A percentile compares a stretch with the other conserved stretches of the same genome.
These are phyloP conservation scores for Beta macrorhiza DNA, from an alignment of 179 eudicot species.

Conservation along the genomic window DNA sequence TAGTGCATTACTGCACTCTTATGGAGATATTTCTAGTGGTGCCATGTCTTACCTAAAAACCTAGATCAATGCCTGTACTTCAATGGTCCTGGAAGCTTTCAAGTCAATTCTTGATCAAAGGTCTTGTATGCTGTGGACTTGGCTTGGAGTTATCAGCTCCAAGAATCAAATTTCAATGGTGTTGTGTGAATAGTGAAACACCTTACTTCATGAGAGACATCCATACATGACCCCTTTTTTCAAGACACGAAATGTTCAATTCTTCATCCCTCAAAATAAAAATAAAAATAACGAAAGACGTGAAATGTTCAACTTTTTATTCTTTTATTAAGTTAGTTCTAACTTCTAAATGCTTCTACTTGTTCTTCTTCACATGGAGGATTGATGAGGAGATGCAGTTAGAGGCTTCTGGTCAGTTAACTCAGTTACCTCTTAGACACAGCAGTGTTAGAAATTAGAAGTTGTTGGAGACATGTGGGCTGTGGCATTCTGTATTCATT, in stretches of 20 bases:
- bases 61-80: background rate
- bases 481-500: background rate
- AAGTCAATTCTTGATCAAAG: background rate
- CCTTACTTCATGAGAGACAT: background rate
- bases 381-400: background rate
- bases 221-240: background rate
- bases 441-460: too few species aligned
- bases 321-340: background rate
- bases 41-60: background rate
- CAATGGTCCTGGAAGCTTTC: background rate
- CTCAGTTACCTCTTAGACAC: background rate
- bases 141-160: background rate
- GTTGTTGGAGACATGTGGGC: background rate
- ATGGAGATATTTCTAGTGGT: background rate
- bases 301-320: background rate
- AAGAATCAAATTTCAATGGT: background rate
- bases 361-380: background rate
- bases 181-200: background rate
- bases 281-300: background rate
- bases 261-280: too few species aligned
- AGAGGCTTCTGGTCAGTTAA: background rate
- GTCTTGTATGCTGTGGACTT: background rate
- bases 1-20: background rate
- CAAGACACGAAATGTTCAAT: too few species aligned
- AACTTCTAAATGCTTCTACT: background rate